Evolutionary conservation across 805 yeast species (phyloP).

Genomic region (Kodamaea neixiangensis): DNA sequence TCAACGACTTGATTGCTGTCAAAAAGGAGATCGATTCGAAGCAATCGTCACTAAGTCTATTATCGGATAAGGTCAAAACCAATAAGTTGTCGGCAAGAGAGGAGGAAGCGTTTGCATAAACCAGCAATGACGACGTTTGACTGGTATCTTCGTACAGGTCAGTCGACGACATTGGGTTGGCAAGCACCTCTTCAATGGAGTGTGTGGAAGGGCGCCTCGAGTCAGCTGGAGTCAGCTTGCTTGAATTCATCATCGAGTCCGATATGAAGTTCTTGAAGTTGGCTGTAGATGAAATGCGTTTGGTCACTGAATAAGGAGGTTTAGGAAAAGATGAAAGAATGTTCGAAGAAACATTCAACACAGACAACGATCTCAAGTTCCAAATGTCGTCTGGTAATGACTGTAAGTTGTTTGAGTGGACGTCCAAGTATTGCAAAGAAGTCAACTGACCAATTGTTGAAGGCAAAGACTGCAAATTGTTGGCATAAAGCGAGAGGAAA

Average conservation of each 20-base stretch:
- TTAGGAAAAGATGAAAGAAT: conserved; percentile 61
- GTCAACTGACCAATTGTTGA: conserved; percentile 58
- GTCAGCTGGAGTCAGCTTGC: conserved; percentile 5
- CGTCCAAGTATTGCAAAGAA: conserved; percentile 65
- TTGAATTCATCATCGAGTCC: conserved; percentile 9
- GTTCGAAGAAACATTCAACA: conserved; percentile 74
- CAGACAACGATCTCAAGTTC: conserved; percentile 55
- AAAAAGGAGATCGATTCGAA: conserved; percentile 67
- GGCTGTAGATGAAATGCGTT: conserved; percentile 32
- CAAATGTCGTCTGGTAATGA: conserved; percentile 67
- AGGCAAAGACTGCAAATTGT: conserved; percentile 75
- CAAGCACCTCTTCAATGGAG: conserved; percentile 2
- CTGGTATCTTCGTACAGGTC: conserved; percentile 9
- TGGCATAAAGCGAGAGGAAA: conserved; percentile 69
- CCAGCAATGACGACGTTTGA: conserved; percentile 4
- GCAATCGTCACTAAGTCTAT: conserved; percentile 75
- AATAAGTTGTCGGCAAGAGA: conserved; percentile 53
- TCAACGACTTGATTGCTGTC: conserved; percentile 58
- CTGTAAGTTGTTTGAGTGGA: conserved; percentile 83
- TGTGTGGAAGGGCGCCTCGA: conserved; percentile 13
- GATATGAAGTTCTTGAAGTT: conserved; percentile 20
- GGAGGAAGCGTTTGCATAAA: conserved; percentile 10
- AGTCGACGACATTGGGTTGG: not conserved
- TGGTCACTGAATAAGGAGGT: conserved; percentile 39
- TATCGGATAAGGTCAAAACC: conserved; percentile 73